These are phyloP conservation scores for Apodospora peruviana DNA, from an alignment of 495 filamentous ascomycete genomes.

Conservation along the genomic window DNA sequence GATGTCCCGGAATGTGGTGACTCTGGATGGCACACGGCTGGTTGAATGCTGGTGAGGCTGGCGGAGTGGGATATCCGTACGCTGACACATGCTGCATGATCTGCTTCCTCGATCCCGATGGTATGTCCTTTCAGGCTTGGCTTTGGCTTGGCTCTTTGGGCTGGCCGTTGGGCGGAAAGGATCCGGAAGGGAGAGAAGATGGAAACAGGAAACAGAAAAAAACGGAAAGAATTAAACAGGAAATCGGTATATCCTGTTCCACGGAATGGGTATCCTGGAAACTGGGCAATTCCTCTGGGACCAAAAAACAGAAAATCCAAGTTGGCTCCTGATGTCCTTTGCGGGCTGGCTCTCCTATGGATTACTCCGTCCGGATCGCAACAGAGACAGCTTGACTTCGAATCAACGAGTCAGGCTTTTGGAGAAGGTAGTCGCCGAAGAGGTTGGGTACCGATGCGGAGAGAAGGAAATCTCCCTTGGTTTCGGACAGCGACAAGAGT, in stretches of 20 bases:
- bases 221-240: constrained; percentile 15
- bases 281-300: neutral
- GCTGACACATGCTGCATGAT: constrained; percentile 51
- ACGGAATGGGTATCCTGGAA: constrained; percentile 8
- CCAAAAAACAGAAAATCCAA: constrained; percentile 12
- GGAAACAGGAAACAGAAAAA: constrained; percentile 10
- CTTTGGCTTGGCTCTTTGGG: constrained; percentile 6
- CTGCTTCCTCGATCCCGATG: constrained; percentile 28
- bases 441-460: constrained; percentile 19
- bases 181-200: constrained; percentile 7
- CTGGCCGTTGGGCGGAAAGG: constrained; percentile 10
- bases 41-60: constrained; percentile 44
- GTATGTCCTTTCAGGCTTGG: constrained; percentile 24
- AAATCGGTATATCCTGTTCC: constrained; percentile 7
- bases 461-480: constrained; percentile 1
- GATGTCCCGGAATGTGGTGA: constrained; percentile 25
- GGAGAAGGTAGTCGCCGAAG: constrained; percentile 6
- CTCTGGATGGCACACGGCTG: constrained; percentile 31
- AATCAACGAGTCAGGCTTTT: constrained; percentile 31
- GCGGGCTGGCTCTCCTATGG: constrained; percentile 10
- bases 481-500: constrained; percentile 1
- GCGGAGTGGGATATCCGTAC: constrained; percentile 49
- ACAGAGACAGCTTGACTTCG: constrained; percentile 20
- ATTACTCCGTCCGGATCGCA: constrained; percentile 9
- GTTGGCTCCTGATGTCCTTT: constrained; percentile 3